A percentile compares a stretch with the other conserved stretches of the same genome.
These are phyloP conservation scores for Colletotrichum sojae DNA, from an alignment of 2,329 filamentous ascomycete genomes.

Conservation along the genomic window DNA sequence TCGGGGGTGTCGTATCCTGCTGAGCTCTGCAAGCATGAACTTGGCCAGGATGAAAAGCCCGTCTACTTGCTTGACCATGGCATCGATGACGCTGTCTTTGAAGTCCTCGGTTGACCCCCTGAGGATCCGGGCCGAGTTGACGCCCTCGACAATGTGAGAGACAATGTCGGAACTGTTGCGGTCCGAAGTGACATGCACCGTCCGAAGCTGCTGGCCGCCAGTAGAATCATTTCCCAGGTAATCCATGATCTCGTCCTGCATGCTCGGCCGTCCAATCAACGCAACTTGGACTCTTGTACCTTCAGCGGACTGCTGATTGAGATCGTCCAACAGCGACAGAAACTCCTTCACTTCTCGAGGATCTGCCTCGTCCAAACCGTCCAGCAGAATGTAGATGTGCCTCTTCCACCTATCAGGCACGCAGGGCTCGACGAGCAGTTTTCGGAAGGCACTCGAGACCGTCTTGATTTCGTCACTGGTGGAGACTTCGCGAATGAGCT, in stretches of 20 bases:
- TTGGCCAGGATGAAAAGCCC: constrained; percentile 65
- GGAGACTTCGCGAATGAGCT: constrained; percentile 52
- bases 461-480: constrained; percentile 59
- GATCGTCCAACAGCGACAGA: constrained; percentile 51
- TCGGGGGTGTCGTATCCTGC: constrained; percentile 59
- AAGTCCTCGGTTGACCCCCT: constrained; percentile 50
- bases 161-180: constrained; percentile 59
- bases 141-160: constrained; percentile 57
- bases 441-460: constrained; percentile 59
- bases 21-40: constrained; percentile 65
- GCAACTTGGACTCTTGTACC: constrained; percentile 53
- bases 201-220: constrained; percentile 51
- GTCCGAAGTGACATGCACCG: constrained; percentile 58
- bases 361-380: constrained; percentile 63
- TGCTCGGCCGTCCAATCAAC: constrained; percentile 58
- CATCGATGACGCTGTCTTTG: constrained; percentile 55
- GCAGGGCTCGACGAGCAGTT: constrained; percentile 57
- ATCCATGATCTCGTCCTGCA: constrained; percentile 58
- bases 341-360: constrained; percentile 54
- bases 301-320: constrained; percentile 41
- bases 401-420: constrained; percentile 50
- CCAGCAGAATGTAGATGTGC: constrained; percentile 59
- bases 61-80: constrained; percentile 58
- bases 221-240: constrained; percentile 44
- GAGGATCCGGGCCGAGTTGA: constrained; percentile 56